Conservation (phyloP, 495 filamentous ascomycete genomes). For the Daldinia grandis region DNA sequence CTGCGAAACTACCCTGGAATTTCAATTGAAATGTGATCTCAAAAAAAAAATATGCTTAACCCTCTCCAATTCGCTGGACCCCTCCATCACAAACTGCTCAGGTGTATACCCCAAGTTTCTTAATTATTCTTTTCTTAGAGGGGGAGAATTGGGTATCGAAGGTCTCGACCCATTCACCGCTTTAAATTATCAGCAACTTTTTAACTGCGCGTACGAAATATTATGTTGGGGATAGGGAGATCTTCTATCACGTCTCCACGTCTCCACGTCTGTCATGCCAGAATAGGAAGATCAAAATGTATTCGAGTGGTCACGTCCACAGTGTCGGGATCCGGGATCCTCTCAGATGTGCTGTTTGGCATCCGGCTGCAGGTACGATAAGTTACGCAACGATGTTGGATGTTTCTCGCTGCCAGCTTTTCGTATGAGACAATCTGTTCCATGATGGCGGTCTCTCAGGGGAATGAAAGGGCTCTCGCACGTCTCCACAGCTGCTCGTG, state of each 20-base stretch:
- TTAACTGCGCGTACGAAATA: neutral
- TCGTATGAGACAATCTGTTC: slow-evolving; percentile 42
- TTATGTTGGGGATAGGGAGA: neutral
- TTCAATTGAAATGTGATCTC: slow-evolving; percentile 35
- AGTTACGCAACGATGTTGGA: slow-evolving; percentile 36
- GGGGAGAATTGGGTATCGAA: neutral
- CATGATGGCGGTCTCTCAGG: slow-evolving; percentile 38
- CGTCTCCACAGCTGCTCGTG: slow-evolving; percentile 22
- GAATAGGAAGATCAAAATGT: slow-evolving; percentile 8
- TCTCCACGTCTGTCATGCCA: slow-evolving; percentile 10
- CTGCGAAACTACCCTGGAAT: slow-evolving; percentile 18
- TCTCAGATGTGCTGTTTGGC: slow-evolving; percentile 9
- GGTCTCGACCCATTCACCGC: neutral
- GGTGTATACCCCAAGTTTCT: neutral
- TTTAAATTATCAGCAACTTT: neutral
- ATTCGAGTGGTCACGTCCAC: slow-evolving; percentile 4
- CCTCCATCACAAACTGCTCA: slow-evolving; percentile 5
- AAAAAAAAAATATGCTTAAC: slow-evolving; percentile 10
- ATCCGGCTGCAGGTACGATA: slow-evolving; percentile 13
- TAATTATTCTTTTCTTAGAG: neutral
- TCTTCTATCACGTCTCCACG: neutral
- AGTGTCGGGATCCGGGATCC: slow-evolving; percentile 20
- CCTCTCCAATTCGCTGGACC: slow-evolving; percentile 12
- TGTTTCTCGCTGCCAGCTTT: slow-evolving; percentile 36
- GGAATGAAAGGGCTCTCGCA: slow-evolving; percentile 40